phyloP scores from a whole-genome alignment of 73 alveolate genomes.

The Paramecium octaurelia region DNA sequence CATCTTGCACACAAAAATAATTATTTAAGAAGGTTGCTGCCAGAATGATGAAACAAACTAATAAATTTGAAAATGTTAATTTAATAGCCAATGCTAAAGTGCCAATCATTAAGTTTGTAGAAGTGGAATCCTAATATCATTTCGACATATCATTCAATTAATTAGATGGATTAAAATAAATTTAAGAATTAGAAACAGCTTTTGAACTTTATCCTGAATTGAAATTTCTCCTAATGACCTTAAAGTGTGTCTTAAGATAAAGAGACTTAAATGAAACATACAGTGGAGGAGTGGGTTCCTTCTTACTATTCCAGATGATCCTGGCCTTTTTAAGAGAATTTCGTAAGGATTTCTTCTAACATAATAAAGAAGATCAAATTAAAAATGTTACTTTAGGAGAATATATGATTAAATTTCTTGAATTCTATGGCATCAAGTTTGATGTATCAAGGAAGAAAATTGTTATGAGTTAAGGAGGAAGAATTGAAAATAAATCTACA shows the following conservation, averaged over 20 bases:
- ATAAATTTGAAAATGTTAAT: slow-evolving; percentile 57
- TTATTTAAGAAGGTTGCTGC: slow-evolving; percentile 65
- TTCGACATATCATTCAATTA: slow-evolving; percentile 90
- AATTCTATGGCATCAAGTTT: slow-evolving; percentile 85
- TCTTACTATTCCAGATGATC: slow-evolving; percentile 80
- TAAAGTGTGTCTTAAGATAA: slow-evolving; percentile 87
- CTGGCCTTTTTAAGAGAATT: slow-evolving; percentile 70
- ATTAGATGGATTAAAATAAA: slow-evolving; percentile 84
- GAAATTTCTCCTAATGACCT: slow-evolving; percentile 73
- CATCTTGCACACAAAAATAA: slow-evolving; percentile 33
- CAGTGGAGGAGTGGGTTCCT: slow-evolving; percentile 96
- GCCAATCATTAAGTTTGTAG: slow-evolving; percentile 89
- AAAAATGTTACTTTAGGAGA: slow-evolving; percentile 78
- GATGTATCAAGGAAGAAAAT: slow-evolving; percentile 87
- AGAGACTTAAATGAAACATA: slow-evolving; percentile 89
- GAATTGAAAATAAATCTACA: slow-evolving; percentile 58
- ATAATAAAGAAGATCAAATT: slow-evolving; percentile 65
- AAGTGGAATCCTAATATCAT: slow-evolving; percentile 70
- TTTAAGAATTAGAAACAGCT: slow-evolving; percentile 74
- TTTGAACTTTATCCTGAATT: slow-evolving; percentile 83
- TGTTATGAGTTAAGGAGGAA: slow-evolving; percentile 85
- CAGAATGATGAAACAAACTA: slow-evolving; percentile 15
- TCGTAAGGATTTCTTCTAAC: slow-evolving; percentile 52
- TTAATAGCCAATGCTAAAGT: slow-evolving; percentile 84
- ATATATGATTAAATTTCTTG: slow-evolving; percentile 81